These are phyloP conservation scores for Rhamnella rubrinervis DNA, from an alignment of 331 rosid species.

Conservation along the genomic window DNA sequence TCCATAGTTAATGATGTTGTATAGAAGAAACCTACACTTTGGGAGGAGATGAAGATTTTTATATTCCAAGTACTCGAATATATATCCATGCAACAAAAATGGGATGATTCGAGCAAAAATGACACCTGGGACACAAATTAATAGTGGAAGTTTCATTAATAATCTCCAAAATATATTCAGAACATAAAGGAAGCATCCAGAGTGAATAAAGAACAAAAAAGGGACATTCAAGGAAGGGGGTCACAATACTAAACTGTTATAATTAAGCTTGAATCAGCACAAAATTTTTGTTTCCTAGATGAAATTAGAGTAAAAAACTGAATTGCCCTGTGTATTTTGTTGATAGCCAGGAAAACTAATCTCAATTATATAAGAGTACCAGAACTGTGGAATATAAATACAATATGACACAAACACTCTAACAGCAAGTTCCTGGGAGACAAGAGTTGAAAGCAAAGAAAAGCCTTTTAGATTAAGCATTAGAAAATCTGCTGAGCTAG, in stretches of 20 bases:
- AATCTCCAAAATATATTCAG: constrained; percentile 4
- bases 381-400: too few species aligned
- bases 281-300: too few species aligned
- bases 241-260: not conserved
- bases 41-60: constrained; percentile 51
- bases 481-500: not conserved
- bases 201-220: not conserved
- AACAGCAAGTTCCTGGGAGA: too few species aligned
- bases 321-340: too few species aligned
- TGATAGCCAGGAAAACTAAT: not conserved
- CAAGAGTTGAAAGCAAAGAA: too few species aligned
- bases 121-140: constrained; percentile 53
- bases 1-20: constrained; percentile 4
- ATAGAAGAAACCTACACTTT: constrained; percentile 65
- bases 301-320: not conserved
- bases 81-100: constrained; percentile 81
- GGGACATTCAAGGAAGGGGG: not conserved
- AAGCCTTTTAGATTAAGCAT: too few species aligned
- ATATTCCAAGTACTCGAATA: constrained; percentile 82
- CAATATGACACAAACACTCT: too few species aligned
- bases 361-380: not conserved
- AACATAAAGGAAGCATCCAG: constrained; percentile 3
- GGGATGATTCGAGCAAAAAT: constrained; percentile 76
- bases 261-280: not conserved
- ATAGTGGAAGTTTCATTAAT: constrained; percentile 31